Evolutionary conservation across 2,329 filamentous ascomycete species (phyloP).

Genomic region (Trichoderma gracile): DNA sequence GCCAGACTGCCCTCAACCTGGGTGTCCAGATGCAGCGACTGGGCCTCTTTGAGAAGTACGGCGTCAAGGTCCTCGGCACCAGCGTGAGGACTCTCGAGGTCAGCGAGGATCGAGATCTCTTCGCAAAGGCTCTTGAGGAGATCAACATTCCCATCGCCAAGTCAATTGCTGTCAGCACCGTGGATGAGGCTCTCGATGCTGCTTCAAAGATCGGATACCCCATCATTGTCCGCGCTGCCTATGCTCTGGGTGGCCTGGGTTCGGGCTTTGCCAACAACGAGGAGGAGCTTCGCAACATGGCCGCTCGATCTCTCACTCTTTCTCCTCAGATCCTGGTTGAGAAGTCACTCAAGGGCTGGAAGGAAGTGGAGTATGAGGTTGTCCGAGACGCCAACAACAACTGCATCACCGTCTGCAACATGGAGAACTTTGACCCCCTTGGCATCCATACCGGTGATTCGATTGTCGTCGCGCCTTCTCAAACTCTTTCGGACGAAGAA

Average conservation of each 20-base stretch:
- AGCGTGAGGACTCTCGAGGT: constrained; percentile 92
- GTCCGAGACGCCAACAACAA: constrained; percentile 97
- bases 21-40: constrained; percentile 97
- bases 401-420: constrained; percentile 94
- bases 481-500: constrained; percentile 96
- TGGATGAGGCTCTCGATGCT: constrained; percentile 89
- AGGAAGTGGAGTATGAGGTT: constrained; percentile 98
- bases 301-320: constrained; percentile 86
- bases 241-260: constrained; percentile 91
- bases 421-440: constrained; percentile 87
- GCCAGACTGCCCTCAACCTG: constrained; percentile 93
- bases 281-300: constrained; percentile 91
- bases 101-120: constrained; percentile 93
- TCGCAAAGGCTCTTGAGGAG: constrained; percentile 92
- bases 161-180: constrained; percentile 86
- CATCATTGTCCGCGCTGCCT: constrained; percentile 96
- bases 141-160: constrained; percentile 97
- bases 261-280: constrained; percentile 94
- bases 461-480: constrained; percentile 94
- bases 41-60: constrained; percentile 93
- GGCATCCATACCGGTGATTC: constrained; percentile 98
- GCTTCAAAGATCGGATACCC: constrained; percentile 89
- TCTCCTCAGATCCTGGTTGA: constrained; percentile 97
- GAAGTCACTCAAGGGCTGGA: constrained; percentile 99
- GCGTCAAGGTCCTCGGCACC: constrained; percentile 92